A percentile compares a stretch with the other conserved stretches of the same genome.
Evolutionary conservation across 257 asterid genomes (phyloP).

Genomic region (Solanum boliviense): DNA sequence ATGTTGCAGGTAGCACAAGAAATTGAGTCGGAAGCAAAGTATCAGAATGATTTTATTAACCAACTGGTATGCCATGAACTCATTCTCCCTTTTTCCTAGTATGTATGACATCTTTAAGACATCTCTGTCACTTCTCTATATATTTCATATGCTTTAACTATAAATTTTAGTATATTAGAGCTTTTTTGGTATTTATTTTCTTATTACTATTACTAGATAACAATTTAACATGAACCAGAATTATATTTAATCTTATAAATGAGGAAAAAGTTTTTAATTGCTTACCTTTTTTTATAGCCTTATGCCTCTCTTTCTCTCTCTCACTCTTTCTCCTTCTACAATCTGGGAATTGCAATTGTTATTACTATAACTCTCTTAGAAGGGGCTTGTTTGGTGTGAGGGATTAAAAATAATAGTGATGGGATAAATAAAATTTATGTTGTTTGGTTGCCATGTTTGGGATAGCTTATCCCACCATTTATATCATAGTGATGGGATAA

Average conservation of each 20-base stretch:
- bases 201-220: not conserved
- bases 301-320: not conserved
- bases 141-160: not conserved
- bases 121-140: not conserved
- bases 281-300: not conserved
- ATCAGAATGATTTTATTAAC: constrained; percentile 79
- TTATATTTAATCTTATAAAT: not conserved
- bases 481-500: too few species aligned
- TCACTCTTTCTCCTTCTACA: not conserved
- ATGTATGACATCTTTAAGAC: not conserved
- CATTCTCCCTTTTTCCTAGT: not conserved
- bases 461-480: too few species aligned
- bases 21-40: constrained; percentile 68
- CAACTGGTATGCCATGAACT: constrained; percentile 57
- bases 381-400: too few species aligned
- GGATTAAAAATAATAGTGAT: too few species aligned
- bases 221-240: not conserved
- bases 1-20: constrained; percentile 87
- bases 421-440: too few species aligned
- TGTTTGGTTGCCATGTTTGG: too few species aligned
- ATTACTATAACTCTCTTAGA: not conserved
- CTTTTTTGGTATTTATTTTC: not conserved
- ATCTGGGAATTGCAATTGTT: not conserved
- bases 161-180: not conserved
- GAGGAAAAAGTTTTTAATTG: not conserved